phyloP scores from a whole-genome alignment of 257 asterid genomes.

The Solanum corneliomulleri region DNA sequence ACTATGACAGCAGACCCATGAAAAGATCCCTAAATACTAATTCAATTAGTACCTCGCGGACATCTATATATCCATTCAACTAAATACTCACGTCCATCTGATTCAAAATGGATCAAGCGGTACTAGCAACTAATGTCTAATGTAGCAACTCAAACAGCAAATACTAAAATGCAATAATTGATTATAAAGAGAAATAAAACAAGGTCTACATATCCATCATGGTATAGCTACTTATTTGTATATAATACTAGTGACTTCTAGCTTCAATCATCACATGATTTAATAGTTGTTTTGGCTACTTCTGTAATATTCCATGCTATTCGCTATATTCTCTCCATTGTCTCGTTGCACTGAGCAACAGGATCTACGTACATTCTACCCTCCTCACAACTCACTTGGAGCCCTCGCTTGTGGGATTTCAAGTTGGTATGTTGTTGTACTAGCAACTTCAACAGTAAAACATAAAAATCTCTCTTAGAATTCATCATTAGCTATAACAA shows the following conservation, averaged over 20 bases:
- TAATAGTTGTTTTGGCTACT: too few relatives aligned
- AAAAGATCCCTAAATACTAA: neutral
- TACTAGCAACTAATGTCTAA: neutral
- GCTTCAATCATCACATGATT: rapidly evolving
- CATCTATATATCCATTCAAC: neutral
- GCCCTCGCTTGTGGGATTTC: too few relatives aligned
- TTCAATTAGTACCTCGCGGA: neutral
- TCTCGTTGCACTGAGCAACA: too few relatives aligned
- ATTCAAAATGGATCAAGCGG: neutral
- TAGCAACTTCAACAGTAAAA: neutral
- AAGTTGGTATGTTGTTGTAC: too few relatives aligned
- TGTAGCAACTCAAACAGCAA: neutral
- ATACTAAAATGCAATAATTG: neutral
- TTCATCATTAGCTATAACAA: neutral
- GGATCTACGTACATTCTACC: too few relatives aligned
- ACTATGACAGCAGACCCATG: neutral
- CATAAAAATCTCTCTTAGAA: rapidly evolving
- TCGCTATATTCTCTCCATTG: too few relatives aligned
- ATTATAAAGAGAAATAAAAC: neutral
- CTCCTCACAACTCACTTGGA: too few relatives aligned
- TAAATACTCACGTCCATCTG: neutral
- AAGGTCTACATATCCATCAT: too few relatives aligned
- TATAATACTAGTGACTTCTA: too few relatives aligned
- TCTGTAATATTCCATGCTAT: too few relatives aligned
- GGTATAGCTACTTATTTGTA: too few relatives aligned